Conservation (phyloP, 1,284 basidiomycete species). For the Termitomyces sp. region DNA sequence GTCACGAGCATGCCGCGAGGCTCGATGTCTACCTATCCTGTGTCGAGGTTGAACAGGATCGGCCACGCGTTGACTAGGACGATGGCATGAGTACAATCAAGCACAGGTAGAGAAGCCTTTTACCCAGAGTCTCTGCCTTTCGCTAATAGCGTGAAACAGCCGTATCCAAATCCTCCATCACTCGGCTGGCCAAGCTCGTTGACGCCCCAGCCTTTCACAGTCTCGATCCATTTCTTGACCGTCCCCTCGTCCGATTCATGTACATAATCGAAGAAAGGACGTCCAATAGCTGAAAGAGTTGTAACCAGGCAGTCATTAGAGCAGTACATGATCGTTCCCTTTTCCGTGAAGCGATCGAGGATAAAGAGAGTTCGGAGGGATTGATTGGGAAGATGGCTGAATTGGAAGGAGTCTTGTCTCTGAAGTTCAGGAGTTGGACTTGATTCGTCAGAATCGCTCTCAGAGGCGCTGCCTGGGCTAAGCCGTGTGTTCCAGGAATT, state of each 20-base stretch:
- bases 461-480: slow-evolving; percentile 19
- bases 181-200: slow-evolving; percentile 75
- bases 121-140: slow-evolving; percentile 59
- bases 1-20: slow-evolving; percentile 12
- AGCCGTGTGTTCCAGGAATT: slow-evolving; percentile 21
- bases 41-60: slow-evolving; percentile 26
- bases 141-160: slow-evolving; percentile 52
- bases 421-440: slow-evolving; percentile 16
- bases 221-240: slow-evolving; percentile 65
- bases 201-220: slow-evolving; percentile 73
- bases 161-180: slow-evolving; percentile 76
- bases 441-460: slow-evolving; percentile 19
- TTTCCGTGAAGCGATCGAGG: slow-evolving; percentile 63
- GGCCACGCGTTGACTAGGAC: slow-evolving; percentile 24
- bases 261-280: slow-evolving; percentile 75
- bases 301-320: slow-evolving; percentile 64
- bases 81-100: not conserved
- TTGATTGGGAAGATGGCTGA: slow-evolving; percentile 55
- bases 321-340: slow-evolving; percentile 61
- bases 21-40: slow-evolving; percentile 13
- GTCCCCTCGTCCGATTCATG: slow-evolving; percentile 51
- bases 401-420: slow-evolving; percentile 31
- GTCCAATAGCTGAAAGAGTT: slow-evolving; percentile 49
- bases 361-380: slow-evolving; percentile 69
- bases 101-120: slow-evolving; percentile 7